These are phyloP conservation scores for Daldinia decipiens DNA, from an alignment of 495 filamentous ascomycete genomes.

Conservation along the genomic window DNA sequence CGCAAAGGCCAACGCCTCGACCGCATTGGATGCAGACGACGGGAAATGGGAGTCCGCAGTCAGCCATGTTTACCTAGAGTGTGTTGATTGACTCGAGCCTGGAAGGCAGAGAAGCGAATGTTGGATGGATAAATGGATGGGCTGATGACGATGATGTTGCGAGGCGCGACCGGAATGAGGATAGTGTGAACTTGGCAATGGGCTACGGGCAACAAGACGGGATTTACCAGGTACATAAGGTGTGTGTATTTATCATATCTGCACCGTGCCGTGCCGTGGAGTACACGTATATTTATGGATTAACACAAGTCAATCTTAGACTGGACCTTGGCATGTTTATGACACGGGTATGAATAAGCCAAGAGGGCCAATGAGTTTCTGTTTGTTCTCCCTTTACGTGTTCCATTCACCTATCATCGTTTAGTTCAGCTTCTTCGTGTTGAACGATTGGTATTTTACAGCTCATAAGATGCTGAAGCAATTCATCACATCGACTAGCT, in stretches of 20 bases:
- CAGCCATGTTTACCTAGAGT: conserved; percentile 26
- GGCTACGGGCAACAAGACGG: not conserved
- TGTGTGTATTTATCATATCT: no score
- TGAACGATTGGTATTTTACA: not conserved
- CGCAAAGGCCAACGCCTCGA: conserved; percentile 41
- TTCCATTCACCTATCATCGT: not conserved
- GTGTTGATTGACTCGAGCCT: conserved; percentile 31
- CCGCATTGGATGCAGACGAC: conserved; percentile 45
- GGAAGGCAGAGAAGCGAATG: conserved; percentile 58
- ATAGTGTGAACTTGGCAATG: conserved; percentile 21
- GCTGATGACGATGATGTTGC: conserved; percentile 67
- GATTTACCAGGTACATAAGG: no score
- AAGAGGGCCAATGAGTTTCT: conserved; percentile 7
- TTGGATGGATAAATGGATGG: conserved; percentile 67
- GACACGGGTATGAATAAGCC: not conserved
- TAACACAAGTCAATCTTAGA: not conserved
- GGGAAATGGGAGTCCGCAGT: conserved; percentile 42
- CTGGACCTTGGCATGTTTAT: conserved; percentile 4
- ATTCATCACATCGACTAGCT: not conserved
- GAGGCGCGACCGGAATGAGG: conserved; percentile 63
- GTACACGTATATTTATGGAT: not conserved
- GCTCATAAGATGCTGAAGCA: not conserved
- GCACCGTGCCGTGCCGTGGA: not conserved
- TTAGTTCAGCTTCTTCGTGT: not conserved
- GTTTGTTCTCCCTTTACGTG: not conserved